Evolutionary conservation across 805 yeast genomes (phyloP).

Genomic region (Pichia californica): DNA sequence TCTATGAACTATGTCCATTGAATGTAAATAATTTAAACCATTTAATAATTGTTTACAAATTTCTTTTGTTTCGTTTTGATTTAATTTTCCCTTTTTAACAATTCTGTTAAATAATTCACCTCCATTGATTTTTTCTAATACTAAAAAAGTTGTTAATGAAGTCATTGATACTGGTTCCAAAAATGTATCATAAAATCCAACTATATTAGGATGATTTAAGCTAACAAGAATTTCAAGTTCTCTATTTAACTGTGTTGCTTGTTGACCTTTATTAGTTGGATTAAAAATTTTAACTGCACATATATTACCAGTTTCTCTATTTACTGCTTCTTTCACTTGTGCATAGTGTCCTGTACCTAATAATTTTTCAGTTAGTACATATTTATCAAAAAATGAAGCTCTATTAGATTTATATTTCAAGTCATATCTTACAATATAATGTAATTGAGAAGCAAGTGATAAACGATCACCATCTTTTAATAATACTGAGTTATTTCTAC

Average conservation of each 20-base stretch:
- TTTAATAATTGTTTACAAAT: conserved; percentile 43
- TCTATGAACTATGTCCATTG: conserved; percentile 88
- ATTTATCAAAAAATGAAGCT: conserved; percentile 49
- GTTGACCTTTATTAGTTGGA: conserved; percentile 30
- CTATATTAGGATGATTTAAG: conserved; percentile 65
- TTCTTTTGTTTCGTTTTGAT: conserved; percentile 57
- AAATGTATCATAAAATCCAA: conserved; percentile 50
- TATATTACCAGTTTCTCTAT: conserved; percentile 48
- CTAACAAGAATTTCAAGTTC: conserved; percentile 62
- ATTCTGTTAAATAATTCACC: conserved; percentile 75
- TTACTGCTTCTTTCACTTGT: conserved; percentile 64
- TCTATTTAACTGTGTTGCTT: conserved; percentile 40
- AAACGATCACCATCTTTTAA: conserved; percentile 60
- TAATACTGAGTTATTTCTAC: conserved; percentile 41
- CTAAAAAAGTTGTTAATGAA: conserved; percentile 50
- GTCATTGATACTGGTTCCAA: conserved; percentile 44
- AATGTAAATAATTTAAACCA: conserved; percentile 83
- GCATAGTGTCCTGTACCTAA: conserved; percentile 79
- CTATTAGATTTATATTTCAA: conserved; percentile 13
- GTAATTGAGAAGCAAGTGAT: conserved; percentile 38
- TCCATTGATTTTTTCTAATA: conserved; percentile 64
- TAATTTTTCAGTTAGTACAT: conserved; percentile 45
- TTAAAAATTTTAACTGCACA: conserved; percentile 71
- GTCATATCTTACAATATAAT: conserved; percentile 26
- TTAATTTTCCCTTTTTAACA: conserved; percentile 52